Base-by-base conservation (phyloP, 805 yeast species). In the Dipodascus albidus region DNA sequence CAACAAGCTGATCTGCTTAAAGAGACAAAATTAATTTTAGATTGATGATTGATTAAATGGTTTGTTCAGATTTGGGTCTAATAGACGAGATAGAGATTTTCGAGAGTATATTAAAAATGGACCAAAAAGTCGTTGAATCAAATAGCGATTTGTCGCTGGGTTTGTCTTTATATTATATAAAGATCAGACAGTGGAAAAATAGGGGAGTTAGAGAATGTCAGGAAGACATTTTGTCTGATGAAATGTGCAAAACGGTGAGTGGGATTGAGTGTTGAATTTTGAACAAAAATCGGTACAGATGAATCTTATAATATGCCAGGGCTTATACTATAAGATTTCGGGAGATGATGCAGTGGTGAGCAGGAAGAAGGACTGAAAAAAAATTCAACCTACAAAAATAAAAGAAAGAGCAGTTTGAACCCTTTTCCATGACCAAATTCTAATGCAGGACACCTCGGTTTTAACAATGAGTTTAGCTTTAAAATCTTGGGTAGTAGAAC, bases 151-250 rank as follows among this genome's bases (percentile, higher is more conserved):
- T n/a, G n/a, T n/a, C n/a, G n/a, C n/a, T n/a, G n/a, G n/a, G n/a
- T n/a, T n/a, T n/a, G n/a, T n/a, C n/a, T n/a, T n/a, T n/a, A n/a
- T n/a, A n/a, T n/a, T n/a, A n/a, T n/a, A n/a, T n/a, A n/a, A n/a
- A n/a, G n/a, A n/a, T 6, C 33, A 6, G 33, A 11, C 33, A 6
- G 33, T 6, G 4, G 20, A 38, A 8, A 6, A 38, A 14, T 4
- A 38, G 4, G 44, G 44, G 44, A 38, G 44, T 38, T n/a, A 38
- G 44, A 11, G n/a, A 14, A 38, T 38, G 44, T 38, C 44, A 38
- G 44, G 44, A 38, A 38, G 44, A 38, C 44, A 38, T 38, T 38
- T 38, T 38, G 44, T 38, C 44, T n/a, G 44, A 38, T n/a, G 44
- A 14, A 38, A 38, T 38, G 15, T 14, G 20, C 4, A 38, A 19